Percentiles rank a stretch among this genome's conserved stretches.
phyloP scores from a whole-genome alignment of 805 yeast genomes.

The Myxozyma nipponensis region DNA sequence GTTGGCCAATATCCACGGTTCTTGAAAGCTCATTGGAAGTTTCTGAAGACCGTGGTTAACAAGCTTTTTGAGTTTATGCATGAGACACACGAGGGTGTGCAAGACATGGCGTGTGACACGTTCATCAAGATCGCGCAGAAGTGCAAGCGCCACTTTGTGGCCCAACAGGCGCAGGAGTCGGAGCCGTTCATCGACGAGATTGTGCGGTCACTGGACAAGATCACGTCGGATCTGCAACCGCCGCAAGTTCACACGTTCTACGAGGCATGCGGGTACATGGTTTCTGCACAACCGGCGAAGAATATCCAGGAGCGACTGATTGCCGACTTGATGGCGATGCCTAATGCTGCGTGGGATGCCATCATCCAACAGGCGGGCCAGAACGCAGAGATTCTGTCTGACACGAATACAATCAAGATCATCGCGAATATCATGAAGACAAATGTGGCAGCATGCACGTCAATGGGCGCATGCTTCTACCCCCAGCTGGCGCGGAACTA shows the following conservation, averaged over 20 bases:
- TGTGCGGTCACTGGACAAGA: conserved; percentile 72
- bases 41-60: conserved; percentile 89
- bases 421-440: conserved; percentile 93
- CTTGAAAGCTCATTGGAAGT: conserved; percentile 96
- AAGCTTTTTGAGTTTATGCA: conserved; percentile 98
- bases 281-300: conserved; percentile 76
- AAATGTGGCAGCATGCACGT: conserved; percentile 90
- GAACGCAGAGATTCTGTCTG: conserved; percentile 67
- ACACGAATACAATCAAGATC: conserved; percentile 79
- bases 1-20: conserved; percentile 99
- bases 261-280: conserved; percentile 93
- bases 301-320: conserved; percentile 68
- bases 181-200: conserved; percentile 92
- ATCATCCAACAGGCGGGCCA: conserved; percentile 80
- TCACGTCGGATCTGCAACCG: conserved; percentile 90
- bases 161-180: conserved; percentile 74
- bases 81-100: conserved; percentile 97
- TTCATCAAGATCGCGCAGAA: conserved; percentile 92
- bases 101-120: conserved; percentile 99
- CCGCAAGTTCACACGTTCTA: conserved; percentile 98
- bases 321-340: conserved; percentile 78
- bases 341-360: conserved; percentile 92
- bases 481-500: conserved; percentile 84
- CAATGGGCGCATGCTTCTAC: conserved; percentile 87
- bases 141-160: conserved; percentile 93